A percentile compares a stretch with the other conserved stretches of the same genome.
Conservation (phyloP, 352 stramenopile genomes). For the Thraustochytrium aureum region DNA sequence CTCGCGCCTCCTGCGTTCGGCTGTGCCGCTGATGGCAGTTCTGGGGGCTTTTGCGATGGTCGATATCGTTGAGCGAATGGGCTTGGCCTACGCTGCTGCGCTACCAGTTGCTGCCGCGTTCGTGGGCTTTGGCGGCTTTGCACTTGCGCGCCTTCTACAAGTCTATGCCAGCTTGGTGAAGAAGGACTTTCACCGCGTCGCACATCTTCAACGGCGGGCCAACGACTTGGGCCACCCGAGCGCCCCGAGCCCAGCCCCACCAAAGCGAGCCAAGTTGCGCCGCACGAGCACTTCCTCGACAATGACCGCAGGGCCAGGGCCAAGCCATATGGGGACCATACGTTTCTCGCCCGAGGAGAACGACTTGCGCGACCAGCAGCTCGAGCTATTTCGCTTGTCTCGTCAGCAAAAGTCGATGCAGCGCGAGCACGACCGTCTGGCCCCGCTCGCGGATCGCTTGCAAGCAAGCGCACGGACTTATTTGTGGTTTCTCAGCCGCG, state of each 20-base stretch:
- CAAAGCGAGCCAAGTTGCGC: no score
- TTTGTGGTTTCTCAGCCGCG: slow-evolving; percentile 25
- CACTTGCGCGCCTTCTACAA: not conserved
- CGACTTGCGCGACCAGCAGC: slow-evolving; percentile 17
- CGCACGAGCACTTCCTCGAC: no score
- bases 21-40: not conserved
- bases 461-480: not conserved
- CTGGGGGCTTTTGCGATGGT: slow-evolving; percentile 7
- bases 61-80: not conserved
- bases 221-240: not conserved
- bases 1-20: not conserved
- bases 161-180: not conserved
- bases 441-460: not conserved
- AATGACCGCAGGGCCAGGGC: no score
- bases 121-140: not conserved
- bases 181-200: not conserved
- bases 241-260: not conserved
- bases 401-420: slow-evolving; percentile 10
- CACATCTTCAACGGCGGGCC: not conserved
- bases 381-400: slow-evolving; percentile 10
- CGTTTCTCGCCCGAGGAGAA: slow-evolving; percentile 30
- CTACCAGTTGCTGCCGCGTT: not conserved
- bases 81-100: not conserved
- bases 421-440: slow-evolving; percentile 2
- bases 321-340: no score